phyloP scores from a whole-genome alignment of 2,329 filamentous ascomycete species.

The Trichophyton mentagrophytes region DNA sequence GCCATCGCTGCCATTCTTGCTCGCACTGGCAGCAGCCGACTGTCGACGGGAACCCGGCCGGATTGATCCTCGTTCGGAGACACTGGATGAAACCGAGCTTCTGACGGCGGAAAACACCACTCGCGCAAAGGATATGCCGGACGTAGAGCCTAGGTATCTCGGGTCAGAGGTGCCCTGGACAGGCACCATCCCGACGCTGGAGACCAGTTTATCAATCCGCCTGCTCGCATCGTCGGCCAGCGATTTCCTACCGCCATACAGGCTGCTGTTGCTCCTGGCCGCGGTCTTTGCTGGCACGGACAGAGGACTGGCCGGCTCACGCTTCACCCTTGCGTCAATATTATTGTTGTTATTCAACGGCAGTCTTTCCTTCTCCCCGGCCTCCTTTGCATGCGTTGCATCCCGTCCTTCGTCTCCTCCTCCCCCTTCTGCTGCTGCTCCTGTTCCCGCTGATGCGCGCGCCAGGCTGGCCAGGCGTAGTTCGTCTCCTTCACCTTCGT shows the following conservation, averaged over 20 bases:
- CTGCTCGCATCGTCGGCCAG: constrained; percentile 40
- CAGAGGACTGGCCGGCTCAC: constrained; percentile 6
- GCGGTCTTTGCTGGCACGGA: constrained; percentile 1
- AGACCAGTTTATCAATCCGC: constrained; percentile 53
- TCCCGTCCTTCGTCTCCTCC: neutral
- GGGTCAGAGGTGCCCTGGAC: constrained; percentile 67
- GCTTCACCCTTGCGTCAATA: constrained; percentile 5
- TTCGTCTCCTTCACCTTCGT: constrained; percentile 41
- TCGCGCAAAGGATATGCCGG: constrained; percentile 84
- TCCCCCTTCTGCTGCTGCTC: neutral
- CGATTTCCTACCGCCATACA: constrained; percentile 33
- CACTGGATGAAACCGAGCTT: constrained; percentile 47
- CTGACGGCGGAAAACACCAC: constrained; percentile 93
- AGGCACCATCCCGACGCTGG: constrained; percentile 61
- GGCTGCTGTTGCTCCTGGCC: constrained; percentile 14
- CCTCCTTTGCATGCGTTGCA: neutral
- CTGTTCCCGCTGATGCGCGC: neutral
- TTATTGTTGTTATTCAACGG: no score
- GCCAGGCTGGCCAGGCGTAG: neutral
- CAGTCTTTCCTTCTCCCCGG: neutral
- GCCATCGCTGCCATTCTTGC: neutral
- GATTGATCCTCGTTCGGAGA: constrained; percentile 52
- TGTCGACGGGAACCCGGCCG: constrained; percentile 44
- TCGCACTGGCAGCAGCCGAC: constrained; percentile 36
- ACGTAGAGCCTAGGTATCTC: constrained; percentile 69